A percentile compares a stretch with the other conserved stretches of the same genome.
Conservation (phyloP, 2,329 filamentous ascomycete species). For the Pseudogymnoascus verrucosus region DNA sequence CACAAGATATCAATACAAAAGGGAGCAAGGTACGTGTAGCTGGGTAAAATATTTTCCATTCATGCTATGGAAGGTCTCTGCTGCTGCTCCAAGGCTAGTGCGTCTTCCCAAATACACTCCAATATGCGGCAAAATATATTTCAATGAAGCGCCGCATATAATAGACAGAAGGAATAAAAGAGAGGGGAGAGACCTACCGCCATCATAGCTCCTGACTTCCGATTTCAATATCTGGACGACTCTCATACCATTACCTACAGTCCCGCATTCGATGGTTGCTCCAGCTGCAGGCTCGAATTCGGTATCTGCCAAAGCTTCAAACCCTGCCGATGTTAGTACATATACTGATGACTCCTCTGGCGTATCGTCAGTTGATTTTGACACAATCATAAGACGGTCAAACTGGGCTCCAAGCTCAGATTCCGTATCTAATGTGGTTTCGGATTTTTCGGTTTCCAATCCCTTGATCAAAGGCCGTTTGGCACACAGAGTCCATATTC, state of each 20-base stretch:
- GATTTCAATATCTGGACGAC: slow-evolving; percentile 82
- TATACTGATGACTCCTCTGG: slow-evolving; percentile 75
- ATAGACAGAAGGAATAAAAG: slow-evolving; percentile 8
- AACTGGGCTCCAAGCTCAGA: slow-evolving; percentile 54
- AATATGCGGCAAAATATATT: slow-evolving; percentile 24
- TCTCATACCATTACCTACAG: slow-evolving; percentile 69
- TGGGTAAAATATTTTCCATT: slow-evolving; percentile 31
- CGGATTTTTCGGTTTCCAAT: slow-evolving; percentile 41
- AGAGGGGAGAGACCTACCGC: slow-evolving; percentile 49
- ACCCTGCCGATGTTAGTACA: slow-evolving; percentile 60
- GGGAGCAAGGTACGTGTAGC: slow-evolving; percentile 12
- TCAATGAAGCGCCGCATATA: slow-evolving; percentile 26
- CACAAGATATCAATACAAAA: slow-evolving; percentile 24
- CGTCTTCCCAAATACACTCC: slow-evolving; percentile 2
- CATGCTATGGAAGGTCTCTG: slow-evolving; percentile 26
- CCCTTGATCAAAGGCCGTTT: slow-evolving; percentile 59
- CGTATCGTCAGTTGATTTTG: slow-evolving; percentile 54
- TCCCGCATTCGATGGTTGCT: slow-evolving; percentile 76
- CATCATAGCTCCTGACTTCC: slow-evolving; percentile 85
- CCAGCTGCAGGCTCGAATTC: slow-evolving; percentile 91
- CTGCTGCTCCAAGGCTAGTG: not conserved
- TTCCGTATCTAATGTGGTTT: slow-evolving; percentile 38
- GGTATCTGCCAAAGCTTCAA: slow-evolving; percentile 69
- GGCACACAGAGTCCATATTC: slow-evolving; percentile 73
- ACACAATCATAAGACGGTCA: slow-evolving; percentile 76